phyloP scores from a whole-genome alignment of 805 yeast species.

The Yarrowia sp. region DNA sequence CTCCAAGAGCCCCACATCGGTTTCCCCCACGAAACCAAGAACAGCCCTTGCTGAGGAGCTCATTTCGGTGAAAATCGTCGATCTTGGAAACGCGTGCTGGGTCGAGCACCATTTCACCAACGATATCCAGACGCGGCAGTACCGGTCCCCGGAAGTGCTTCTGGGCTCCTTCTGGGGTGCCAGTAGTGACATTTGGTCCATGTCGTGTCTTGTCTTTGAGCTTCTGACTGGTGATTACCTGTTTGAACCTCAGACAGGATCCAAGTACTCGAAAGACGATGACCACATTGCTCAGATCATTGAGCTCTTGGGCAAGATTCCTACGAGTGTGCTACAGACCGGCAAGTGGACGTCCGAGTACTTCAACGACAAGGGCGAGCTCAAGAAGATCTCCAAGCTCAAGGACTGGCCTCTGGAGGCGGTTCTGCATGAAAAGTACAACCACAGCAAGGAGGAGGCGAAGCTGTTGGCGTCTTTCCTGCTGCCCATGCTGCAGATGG shows the following conservation, averaged over 20 bases:
- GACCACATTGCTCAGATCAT: constrained; percentile 96
- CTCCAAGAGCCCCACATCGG: constrained; percentile 39
- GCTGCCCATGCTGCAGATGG: constrained; percentile 79
- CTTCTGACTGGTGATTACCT: constrained; percentile 91
- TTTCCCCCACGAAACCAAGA: constrained; percentile 41
- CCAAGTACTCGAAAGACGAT: constrained; percentile 81
- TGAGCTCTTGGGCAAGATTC: constrained; percentile 77
- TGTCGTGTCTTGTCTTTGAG: constrained; percentile 90
- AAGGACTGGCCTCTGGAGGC: constrained; percentile 88
- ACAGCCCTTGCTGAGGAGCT: constrained; percentile 55
- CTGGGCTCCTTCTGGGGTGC: constrained; percentile 92
- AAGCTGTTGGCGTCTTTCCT: constrained; percentile 76
- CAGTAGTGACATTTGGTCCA: constrained; percentile 94
- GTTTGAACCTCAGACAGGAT: constrained; percentile 76
- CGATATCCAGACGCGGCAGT: constrained; percentile 91
- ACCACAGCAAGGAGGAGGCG: constrained; percentile 71
- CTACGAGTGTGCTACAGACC: constrained; percentile 62
- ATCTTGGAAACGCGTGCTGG: constrained; percentile 92
- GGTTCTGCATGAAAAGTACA: constrained; percentile 86
- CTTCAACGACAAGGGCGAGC: constrained; percentile 69
- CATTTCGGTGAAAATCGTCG: constrained; percentile 87
- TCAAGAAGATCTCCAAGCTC: constrained; percentile 78
- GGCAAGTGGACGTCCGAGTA: constrained; percentile 68
- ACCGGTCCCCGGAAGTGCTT: constrained; percentile 87
- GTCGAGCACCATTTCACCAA: constrained; percentile 79